Conservation (phyloP, 805 yeast genomes). For the Metschnikowia kunwiensis region DNA sequence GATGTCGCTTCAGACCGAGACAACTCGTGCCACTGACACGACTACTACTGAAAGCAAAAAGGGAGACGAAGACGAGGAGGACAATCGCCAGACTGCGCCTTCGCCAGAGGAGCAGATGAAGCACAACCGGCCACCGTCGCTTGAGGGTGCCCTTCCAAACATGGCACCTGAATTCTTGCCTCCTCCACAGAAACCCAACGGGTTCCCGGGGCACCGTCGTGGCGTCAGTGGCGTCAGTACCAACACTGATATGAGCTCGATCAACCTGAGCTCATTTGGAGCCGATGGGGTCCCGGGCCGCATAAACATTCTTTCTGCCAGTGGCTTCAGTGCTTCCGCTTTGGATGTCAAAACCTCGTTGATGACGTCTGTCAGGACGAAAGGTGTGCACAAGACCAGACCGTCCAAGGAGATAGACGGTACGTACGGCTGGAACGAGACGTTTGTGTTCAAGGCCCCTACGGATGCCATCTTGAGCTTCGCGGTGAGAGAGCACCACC, state of each 20-base stretch:
- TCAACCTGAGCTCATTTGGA: slow-evolving; percentile 34
- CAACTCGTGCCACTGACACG: slow-evolving; percentile 9
- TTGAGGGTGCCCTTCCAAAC: slow-evolving; percentile 31
- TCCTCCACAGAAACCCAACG: slow-evolving; percentile 38
- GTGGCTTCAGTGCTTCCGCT: slow-evolving; percentile 32
- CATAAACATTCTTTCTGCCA: slow-evolving; percentile 48
- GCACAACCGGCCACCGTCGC: slow-evolving; percentile 14
- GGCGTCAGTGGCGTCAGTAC: slow-evolving; percentile 24
- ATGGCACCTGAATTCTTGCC: slow-evolving; percentile 32
- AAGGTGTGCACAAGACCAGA: slow-evolving; percentile 65
- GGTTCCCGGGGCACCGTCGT: slow-evolving; percentile 19
- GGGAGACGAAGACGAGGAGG: slow-evolving; percentile 9
- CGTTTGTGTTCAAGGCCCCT: slow-evolving; percentile 63
- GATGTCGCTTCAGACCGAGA: slow-evolving; percentile 2
- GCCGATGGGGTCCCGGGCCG: slow-evolving; percentile 51
- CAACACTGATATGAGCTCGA: slow-evolving; percentile 33
- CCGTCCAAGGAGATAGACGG: slow-evolving; percentile 49
- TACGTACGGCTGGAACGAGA: slow-evolving; percentile 55
- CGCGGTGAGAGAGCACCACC: slow-evolving; percentile 62
- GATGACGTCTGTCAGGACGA: slow-evolving; percentile 45
- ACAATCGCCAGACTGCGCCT: slow-evolving; percentile 16
- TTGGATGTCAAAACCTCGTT: slow-evolving; percentile 55
- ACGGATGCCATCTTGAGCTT: slow-evolving; percentile 59
- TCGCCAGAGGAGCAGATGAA: slow-evolving; percentile 15
- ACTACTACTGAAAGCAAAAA: slow-evolving; percentile 4